Base-by-base conservation (phyloP, 2,329 filamentous ascomycete species). In the Fusarium musae region DNA sequence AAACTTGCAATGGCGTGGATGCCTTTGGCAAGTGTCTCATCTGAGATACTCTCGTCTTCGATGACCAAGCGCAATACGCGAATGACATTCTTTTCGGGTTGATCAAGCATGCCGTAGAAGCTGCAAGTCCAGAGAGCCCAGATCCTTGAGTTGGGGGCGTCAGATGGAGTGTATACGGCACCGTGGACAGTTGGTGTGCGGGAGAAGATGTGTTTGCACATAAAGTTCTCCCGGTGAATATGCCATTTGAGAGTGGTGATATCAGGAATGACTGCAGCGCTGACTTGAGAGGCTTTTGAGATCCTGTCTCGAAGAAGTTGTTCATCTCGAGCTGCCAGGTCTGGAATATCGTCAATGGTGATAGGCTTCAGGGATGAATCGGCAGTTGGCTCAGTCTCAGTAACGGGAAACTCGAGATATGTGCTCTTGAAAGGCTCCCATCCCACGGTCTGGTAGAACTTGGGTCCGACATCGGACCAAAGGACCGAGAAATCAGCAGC, bases 401-500 rank as follows among this genome's bases (percentile, higher is more conserved):
- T 63, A 15, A 74, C 77, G 6, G 80, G 83, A 63, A 97, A 88
- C 37, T 88, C 86, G 47, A 97, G 85, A 80, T 97, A 95, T 2
- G 88, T 86, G 66, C 93, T 96, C 26, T 88, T 86, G 76, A 92
- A 95, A 0, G 91, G 87, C 54, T 90, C 87, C 95, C 95, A 98
- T 50, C 94, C 94, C 72, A 90, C 87, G 37, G 85, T 86, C 7
- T 92, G 89, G 83, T 98, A 98, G 82, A 95, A 98, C 43, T 85
- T 84, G 85, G 94, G 93, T 26, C 95, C 94, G 72, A 97, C 95
- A 77, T 97, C 94, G 13, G 94, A 97, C 82, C 91, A 97, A 13
- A 98, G 86, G 12, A 97, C 88, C 2, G 93, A 95, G 81, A 96
- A 96, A 19, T 82, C 71, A 80, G 86, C 79, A 57, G 84, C 82